Base-by-base conservation (phyloP, 176 grass and related monocot species). In the Saccharum officinarum region DNA sequence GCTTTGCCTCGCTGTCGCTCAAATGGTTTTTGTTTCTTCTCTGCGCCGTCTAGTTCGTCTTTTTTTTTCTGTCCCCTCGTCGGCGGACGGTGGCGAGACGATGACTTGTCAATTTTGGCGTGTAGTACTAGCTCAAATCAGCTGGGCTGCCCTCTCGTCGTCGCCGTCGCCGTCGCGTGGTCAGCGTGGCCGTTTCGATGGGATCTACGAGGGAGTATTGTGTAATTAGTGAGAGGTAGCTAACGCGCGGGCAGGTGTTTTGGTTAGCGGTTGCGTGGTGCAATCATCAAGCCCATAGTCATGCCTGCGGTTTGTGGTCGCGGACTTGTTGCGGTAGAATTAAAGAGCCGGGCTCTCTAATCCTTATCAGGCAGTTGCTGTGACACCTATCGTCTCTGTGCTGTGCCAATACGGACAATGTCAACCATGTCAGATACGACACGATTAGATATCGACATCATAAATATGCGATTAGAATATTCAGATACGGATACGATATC, bases 141-240 rank as follows among this genome's bases (percentile, higher is more conserved):
- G 38, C 4, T 46, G 26, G 23, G 33, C 6, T 30, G 54, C 5
- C 20, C 6, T 12, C 59, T 26, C 5, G 28, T 1, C 28, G 28
- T 1, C 28, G 28, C 28, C 28, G 28, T 1, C 28, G 28, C 28
- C 28, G 28, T 28, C 16, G 45, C 6, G 41, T 84, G 59, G 17
- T 45, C 52, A 39, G 42, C 61, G 62, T 78, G 73, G 40, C 3
- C 33, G 36, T 44, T 69, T 78, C 83, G 74, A 69, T 78, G 74
- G 47, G 33, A 44, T 33, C 62, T 33, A 57, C 22, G 55, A 2
- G 12, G 52, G 52, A 17, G 15, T 16, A 17, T 28, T 33, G 33
- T 7, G 31, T 10, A 34, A 59, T 71, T 71, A 44, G 22, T 63
- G 37, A 5, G 22, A 31, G 76, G 63, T 37, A 5, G 16, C 33